Evolutionary conservation across 495 filamentous ascomycete genomes (phyloP).

Genomic region (Xylaria cubensis): DNA sequence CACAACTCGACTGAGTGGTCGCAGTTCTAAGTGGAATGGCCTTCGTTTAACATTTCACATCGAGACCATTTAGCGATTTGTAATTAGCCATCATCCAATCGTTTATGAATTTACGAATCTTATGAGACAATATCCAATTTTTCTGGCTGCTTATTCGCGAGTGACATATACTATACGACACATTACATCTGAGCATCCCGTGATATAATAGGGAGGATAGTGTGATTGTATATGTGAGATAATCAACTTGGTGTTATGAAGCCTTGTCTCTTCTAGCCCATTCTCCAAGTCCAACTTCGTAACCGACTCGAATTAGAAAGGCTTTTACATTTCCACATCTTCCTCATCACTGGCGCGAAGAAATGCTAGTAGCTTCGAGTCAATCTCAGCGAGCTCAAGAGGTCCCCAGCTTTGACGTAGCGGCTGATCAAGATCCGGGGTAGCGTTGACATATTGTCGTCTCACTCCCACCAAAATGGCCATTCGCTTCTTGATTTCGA

Average conservation of each 20-base stretch:
- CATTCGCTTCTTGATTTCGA: neutral
- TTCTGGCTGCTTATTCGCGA: neutral
- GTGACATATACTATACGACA: neutral
- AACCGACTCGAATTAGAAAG: neutral
- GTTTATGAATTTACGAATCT: neutral
- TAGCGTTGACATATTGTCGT: neutral
- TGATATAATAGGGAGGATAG: neutral
- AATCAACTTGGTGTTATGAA: neutral
- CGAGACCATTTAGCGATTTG: conserved; percentile 16
- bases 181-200: neutral
- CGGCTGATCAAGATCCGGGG: neutral
- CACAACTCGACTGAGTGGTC: conserved; percentile 22
- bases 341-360: neutral
- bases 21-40: conserved; percentile 3
- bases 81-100: neutral
- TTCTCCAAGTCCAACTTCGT: neutral
- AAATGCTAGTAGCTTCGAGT: neutral
- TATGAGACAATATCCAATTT: neutral
- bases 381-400: neutral
- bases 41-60: neutral
- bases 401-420: neutral
- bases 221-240: neutral
- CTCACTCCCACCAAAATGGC: too few relatives aligned
- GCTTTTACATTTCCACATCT: neutral
- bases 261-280: neutral